Evolutionary conservation across 257 asterid species (phyloP).

Genomic region (Mentha longifolia): DNA sequence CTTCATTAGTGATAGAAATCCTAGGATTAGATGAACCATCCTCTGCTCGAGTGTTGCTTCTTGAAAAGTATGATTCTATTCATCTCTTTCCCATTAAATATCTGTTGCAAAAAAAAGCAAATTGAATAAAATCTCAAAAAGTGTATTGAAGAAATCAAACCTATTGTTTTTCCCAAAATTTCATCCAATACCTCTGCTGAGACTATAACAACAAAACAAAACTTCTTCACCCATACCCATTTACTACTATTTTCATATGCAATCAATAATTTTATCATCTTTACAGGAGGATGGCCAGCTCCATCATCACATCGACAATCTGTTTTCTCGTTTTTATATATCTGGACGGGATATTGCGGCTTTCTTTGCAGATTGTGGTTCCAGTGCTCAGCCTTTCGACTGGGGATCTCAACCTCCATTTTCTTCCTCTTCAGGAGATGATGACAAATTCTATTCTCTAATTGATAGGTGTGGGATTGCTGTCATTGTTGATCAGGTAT

Average conservation of each 20-base stretch:
- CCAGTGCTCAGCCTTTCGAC: conserved; percentile 52
- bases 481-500: conserved; percentile 95
- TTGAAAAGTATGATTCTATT: neutral
- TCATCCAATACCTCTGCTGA: too few relatives aligned
- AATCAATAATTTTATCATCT: conserved; percentile 31
- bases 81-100: neutral
- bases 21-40: neutral
- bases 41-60: neutral
- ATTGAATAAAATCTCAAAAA: too few relatives aligned
- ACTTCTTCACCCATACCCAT: too few relatives aligned
- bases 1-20: neutral
- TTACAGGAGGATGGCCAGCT: conserved; percentile 68
- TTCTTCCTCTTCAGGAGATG: conserved; percentile 59
- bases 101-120: neutral
- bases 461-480: conserved; percentile 93
- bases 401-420: conserved; percentile 59
- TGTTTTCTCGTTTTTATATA: conserved; percentile 86
- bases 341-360: conserved; percentile 98
- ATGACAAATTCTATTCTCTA: conserved; percentile 62
- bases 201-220: too few relatives aligned
- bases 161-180: too few relatives aligned
- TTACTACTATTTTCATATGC: too few relatives aligned
- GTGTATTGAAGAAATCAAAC: too few relatives aligned
- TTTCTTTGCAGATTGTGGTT: conserved; percentile 71
- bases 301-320: conserved; percentile 65